These are phyloP conservation scores for Diplotaxis tenuifolia DNA, from an alignment of 345 rosid genomes.

Conservation along the genomic window DNA sequence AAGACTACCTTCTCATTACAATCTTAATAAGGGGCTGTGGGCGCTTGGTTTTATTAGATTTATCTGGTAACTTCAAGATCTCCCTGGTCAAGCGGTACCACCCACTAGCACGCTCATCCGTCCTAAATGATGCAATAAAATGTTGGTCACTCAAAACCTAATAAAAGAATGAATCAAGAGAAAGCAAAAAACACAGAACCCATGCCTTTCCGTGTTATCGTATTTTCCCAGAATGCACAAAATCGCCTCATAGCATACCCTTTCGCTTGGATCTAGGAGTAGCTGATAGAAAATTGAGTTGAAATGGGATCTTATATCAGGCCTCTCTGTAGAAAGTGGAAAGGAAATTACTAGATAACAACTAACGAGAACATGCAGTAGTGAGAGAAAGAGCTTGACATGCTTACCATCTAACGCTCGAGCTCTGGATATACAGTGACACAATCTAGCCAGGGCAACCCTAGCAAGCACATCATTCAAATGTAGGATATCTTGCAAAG, in stretches of 20 bases:
- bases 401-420: constrained; percentile 89
- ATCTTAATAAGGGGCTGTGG: constrained; percentile 95
- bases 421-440: constrained; percentile 86
- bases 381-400: constrained; percentile 23
- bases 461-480: constrained; percentile 99
- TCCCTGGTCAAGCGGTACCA: constrained; percentile 99
- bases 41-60: constrained; percentile 83
- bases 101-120: constrained; percentile 96
- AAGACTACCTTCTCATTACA: constrained; percentile 89
- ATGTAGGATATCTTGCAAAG: constrained; percentile 98
- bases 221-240: constrained; percentile 84
- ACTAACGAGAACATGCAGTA: constrained; percentile 4
- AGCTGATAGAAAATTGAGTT: constrained; percentile 93
- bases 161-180: constrained; percentile 16
- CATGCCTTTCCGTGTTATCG: constrained; percentile 75
- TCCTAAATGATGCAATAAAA: constrained; percentile 45
- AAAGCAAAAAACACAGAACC: constrained; percentile 14
- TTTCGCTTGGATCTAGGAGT: constrained; percentile 95
- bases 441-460: constrained; percentile 90
- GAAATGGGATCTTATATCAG: constrained; percentile 91
- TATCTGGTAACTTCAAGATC: constrained; percentile 92
- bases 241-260: constrained; percentile 98
- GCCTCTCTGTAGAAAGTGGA: constrained; percentile 66
- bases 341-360: constrained; percentile 27
- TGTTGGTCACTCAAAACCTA: constrained; percentile 16